Conservation (phyloP, 2,329 filamentous ascomycete genomes). For the Pestalotiopsis sp. region DNA sequence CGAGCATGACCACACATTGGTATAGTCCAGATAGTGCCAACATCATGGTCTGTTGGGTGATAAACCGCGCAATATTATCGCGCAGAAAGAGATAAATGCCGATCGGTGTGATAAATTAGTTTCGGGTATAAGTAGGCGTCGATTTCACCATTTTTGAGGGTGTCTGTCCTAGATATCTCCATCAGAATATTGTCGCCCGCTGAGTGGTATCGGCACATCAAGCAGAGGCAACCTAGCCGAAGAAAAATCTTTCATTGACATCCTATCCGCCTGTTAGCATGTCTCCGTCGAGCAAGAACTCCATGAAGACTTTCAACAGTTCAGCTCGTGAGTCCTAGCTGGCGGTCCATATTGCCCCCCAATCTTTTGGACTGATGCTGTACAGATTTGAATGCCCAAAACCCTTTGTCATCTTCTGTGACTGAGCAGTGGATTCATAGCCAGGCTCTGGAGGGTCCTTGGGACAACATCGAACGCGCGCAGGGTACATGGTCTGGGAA, state of each 20-base stretch:
- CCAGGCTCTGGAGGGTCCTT: slow-evolving; percentile 17
- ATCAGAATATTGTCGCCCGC: not conserved
- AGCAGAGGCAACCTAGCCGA: not conserved
- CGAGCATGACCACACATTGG: not conserved
- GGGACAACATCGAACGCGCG: slow-evolving; percentile 17
- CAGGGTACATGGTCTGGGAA: not conserved
- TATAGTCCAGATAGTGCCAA: not conserved
- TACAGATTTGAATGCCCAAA: not conserved
- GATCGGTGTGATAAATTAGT: not conserved
- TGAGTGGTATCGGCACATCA: not conserved
- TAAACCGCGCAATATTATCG: not conserved
- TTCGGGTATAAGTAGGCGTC: not conserved
- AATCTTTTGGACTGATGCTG: not conserved
- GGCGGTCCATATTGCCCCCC: slow-evolving; percentile 36
- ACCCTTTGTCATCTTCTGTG: not conserved
- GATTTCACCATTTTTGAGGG: not conserved
- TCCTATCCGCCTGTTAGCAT: not conserved
- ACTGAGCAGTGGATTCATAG: slow-evolving; percentile 17
- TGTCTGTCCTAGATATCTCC: not conserved
- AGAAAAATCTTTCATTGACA: not conserved
- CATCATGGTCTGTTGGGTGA: not conserved
- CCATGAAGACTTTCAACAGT: slow-evolving; percentile 26
- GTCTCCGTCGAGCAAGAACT: not conserved
- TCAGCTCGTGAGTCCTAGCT: not conserved
- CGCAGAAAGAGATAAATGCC: not conserved